Evolutionary conservation across 345 rosid genomes (phyloP).

Genomic region (Bruguiera gymnorhiza): DNA sequence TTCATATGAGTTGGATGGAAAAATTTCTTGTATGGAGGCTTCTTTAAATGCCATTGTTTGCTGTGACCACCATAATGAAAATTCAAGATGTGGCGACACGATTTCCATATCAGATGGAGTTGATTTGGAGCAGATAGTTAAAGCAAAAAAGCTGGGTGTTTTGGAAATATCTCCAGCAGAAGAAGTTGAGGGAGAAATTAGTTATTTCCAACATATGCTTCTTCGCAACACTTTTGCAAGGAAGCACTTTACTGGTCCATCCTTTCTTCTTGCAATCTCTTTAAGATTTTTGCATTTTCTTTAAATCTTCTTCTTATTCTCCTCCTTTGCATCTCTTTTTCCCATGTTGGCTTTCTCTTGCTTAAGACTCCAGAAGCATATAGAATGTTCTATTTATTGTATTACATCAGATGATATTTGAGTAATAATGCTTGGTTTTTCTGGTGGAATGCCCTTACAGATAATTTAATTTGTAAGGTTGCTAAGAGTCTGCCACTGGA

Average conservation of each 20-base stretch:
- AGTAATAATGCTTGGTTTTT: too few species aligned
- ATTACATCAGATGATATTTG: too few species aligned
- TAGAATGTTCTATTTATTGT: too few species aligned
- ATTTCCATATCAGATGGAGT: slow-evolving; percentile 21
- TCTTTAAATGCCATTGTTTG: slow-evolving; percentile 40
- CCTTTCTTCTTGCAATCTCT: background rate
- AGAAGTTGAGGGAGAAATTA: slow-evolving; percentile 92
- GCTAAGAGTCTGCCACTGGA: slow-evolving; percentile 57
- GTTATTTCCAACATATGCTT: slow-evolving; percentile 67
- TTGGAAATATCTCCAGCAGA: slow-evolving; percentile 65
- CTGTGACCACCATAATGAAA: slow-evolving; percentile 34
- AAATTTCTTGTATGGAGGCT: slow-evolving; percentile 43
- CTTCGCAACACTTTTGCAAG: slow-evolving; percentile 60
- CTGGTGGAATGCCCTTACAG: slow-evolving; percentile 31
- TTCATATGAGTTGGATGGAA: slow-evolving; percentile 31
- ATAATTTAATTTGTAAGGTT: slow-evolving; percentile 59
- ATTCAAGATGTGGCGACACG: slow-evolving; percentile 33
- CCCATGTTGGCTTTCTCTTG: too few species aligned
- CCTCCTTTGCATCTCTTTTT: too few species aligned
- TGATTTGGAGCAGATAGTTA: slow-evolving; percentile 33
- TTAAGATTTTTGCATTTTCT: background rate
- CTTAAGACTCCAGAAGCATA: too few species aligned
- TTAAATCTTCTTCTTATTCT: too few species aligned
- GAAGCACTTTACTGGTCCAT: slow-evolving; percentile 52
- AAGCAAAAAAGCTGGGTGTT: slow-evolving; percentile 52